phyloP scores from a whole-genome alignment of 2,329 filamentous ascomycete species.

The Colletotrichum euphorbiae region DNA sequence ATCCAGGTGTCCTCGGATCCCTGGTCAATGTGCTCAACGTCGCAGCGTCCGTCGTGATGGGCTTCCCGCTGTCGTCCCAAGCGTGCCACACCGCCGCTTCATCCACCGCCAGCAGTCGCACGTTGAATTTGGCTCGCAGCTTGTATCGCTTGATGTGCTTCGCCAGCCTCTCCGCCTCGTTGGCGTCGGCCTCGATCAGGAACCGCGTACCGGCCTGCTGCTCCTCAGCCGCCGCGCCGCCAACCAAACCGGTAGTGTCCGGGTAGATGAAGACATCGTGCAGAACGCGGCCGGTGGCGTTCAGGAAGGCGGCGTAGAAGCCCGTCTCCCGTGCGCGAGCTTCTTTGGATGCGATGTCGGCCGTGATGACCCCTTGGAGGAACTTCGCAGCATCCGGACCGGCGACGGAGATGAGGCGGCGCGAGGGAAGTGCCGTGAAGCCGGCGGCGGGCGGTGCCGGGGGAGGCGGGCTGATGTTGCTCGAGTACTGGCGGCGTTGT shows the following conservation, averaged over 20 bases:
- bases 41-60: conserved; percentile 20
- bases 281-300: conserved; percentile 84
- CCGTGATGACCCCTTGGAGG: conserved; percentile 88
- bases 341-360: conserved; percentile 64
- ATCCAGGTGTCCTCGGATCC: conserved; percentile 65
- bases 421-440: conserved; percentile 72
- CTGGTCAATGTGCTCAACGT: conserved; percentile 51
- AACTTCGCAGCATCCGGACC: conserved; percentile 86
- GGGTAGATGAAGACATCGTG: conserved; percentile 94
- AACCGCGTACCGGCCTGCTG: conserved; percentile 50
- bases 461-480: conserved; percentile 49
- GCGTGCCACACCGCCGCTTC: conserved; percentile 78
- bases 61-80: conserved; percentile 68
- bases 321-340: conserved; percentile 57
- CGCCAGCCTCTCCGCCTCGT: conserved; percentile 70
- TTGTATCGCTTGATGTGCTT: conserved; percentile 88
- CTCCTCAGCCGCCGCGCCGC: conserved; percentile 42
- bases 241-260: conserved; percentile 50
- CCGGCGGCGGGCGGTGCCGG: conserved; percentile 59
- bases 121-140: conserved; percentile 80
- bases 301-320: conserved; percentile 88
- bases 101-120: conserved; percentile 72
- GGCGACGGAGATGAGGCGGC: conserved; percentile 81
- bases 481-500: conserved; percentile 45
- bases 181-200: conserved; percentile 85